Evolutionary conservation across 2,329 filamentous ascomycete genomes (phyloP).

Genomic region (Curvularia spicifera): DNA sequence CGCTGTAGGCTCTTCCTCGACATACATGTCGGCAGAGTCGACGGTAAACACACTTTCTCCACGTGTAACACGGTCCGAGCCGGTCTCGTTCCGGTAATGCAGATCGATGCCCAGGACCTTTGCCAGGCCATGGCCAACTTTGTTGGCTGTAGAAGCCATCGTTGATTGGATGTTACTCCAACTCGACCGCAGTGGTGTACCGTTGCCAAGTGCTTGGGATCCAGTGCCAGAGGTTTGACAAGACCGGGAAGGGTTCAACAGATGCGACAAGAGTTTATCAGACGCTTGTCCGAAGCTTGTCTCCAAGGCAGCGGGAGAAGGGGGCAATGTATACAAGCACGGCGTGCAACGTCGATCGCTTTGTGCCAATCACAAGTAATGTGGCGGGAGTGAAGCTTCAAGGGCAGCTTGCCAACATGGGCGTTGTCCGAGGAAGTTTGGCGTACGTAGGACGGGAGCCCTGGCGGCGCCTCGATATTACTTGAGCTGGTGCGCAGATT

Average conservation of each 20-base stretch:
- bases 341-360: conserved; percentile 17
- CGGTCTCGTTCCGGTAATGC: conserved; percentile 67
- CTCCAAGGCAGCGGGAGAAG: conserved; percentile 21
- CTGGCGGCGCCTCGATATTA: conserved; percentile 2
- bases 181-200: conserved; percentile 11
- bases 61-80: conserved; percentile 68
- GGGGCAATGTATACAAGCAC: conserved; percentile 18
- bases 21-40: conserved; percentile 74
- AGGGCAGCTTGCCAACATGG: conserved; percentile 1
- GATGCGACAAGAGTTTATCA: conserved; percentile 29
- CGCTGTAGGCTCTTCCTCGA: conserved; percentile 80
- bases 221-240: conserved; percentile 19
- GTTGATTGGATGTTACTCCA: conserved; percentile 2
- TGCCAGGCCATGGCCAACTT: conserved; percentile 74
- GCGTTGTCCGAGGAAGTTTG: conserved; percentile 16
- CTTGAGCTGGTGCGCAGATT: conserved; percentile 4
- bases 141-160: conserved; percentile 53
- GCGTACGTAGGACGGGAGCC: conserved; percentile 14
- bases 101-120: conserved; percentile 84
- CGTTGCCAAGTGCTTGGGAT: conserved; percentile 22
- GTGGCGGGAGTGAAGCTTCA: conserved; percentile 1
- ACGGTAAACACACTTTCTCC: conserved; percentile 82
- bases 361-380: conserved; percentile 10
- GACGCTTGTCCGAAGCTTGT: conserved; percentile 36
- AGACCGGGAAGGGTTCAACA: conserved; percentile 36